A percentile compares a stretch with the other conserved stretches of the same genome.
These are phyloP conservation scores for Pythium guiyangense DNA, from an alignment of 352 stramenopile species.

Conservation along the genomic window DNA sequence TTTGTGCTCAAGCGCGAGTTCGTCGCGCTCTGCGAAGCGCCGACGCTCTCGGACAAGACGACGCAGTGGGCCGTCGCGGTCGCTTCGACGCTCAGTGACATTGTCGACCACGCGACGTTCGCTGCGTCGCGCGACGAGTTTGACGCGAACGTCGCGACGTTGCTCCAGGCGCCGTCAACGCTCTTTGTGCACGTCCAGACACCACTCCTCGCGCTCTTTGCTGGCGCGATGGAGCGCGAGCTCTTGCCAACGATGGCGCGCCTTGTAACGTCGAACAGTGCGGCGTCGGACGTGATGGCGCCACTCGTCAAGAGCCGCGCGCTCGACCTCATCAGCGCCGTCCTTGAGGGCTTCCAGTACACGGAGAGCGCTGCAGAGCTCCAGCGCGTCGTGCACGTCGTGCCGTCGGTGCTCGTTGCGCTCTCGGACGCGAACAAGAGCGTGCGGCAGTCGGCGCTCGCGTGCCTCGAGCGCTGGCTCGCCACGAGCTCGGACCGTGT, in stretches of 20 bases:
- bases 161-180: conserved; percentile 53
- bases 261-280: conserved; percentile 25
- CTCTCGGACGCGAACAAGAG: conserved; percentile 37
- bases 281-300: conserved; percentile 30
- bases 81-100: conserved; percentile 46
- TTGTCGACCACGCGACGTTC: conserved; percentile 33
- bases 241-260: conserved; percentile 63
- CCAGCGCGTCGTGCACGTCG: conserved; percentile 33
- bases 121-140: conserved; percentile 47
- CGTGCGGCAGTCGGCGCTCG: conserved; percentile 57
- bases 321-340: conserved; percentile 61
- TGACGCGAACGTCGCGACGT: conserved; percentile 49
- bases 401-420: conserved; percentile 68
- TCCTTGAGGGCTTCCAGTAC: conserved; percentile 48
- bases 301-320: conserved; percentile 55
- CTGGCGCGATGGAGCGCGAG: conserved; percentile 38
- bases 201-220: conserved; percentile 47
- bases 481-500: conserved; percentile 21
- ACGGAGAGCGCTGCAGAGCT: conserved; percentile 34
- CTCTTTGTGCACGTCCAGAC: conserved; percentile 68
- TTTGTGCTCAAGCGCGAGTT: conserved; percentile 73
- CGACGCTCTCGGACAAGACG: conserved; percentile 11
- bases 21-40: conserved; percentile 28
- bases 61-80: conserved; percentile 23
- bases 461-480: conserved; percentile 57